Percentiles rank a stretch among this genome's conserved stretches.
These are phyloP conservation scores for Asclepias syriaca DNA, from an alignment of 257 asterid species.

Conservation along the genomic window DNA sequence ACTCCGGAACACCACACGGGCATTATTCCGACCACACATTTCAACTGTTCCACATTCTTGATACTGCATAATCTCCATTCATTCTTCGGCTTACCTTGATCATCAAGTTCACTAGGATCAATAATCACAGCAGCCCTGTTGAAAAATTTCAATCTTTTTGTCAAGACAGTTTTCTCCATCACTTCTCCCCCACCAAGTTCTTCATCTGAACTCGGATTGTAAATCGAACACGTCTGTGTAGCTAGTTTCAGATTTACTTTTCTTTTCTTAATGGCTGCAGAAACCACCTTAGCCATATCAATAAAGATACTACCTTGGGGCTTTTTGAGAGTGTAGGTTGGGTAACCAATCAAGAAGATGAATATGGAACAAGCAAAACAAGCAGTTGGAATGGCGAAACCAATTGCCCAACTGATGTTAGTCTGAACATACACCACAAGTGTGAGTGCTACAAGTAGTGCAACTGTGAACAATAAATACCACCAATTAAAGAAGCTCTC, in stretches of 20 bases:
- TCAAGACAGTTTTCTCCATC: neutral
- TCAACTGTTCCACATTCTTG: constrained; percentile 52
- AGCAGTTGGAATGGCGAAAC: constrained; percentile 67
- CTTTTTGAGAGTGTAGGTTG: constrained; percentile 33
- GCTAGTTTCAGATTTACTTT: constrained; percentile 14
- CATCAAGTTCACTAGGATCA: constrained; percentile 36
- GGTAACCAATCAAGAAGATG: constrained; percentile 54
- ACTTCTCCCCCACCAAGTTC: constrained; percentile 15
- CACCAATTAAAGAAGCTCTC: constrained; percentile 89
- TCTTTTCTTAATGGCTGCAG: constrained; percentile 43
- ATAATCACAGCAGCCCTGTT: constrained; percentile 58
- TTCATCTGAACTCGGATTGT: constrained; percentile 22
- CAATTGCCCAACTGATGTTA: constrained; percentile 63
- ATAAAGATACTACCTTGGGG: constrained; percentile 52
- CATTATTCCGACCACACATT: constrained; percentile 41
- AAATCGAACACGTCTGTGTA: constrained; percentile 7
- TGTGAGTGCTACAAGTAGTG: constrained; percentile 63
- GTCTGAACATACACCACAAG: constrained; percentile 71
- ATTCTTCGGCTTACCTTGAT: constrained; percentile 29
- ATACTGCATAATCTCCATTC: constrained; percentile 63
- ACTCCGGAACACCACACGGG: constrained; percentile 76
- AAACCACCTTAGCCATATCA: constrained; percentile 52
- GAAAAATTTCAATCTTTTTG: constrained; percentile 33
- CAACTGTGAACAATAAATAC: constrained; percentile 75
- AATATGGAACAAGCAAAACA: constrained; percentile 51